Conservation (phyloP, 192 early-diverging fungal species). For the Backusella circina region DNA sequence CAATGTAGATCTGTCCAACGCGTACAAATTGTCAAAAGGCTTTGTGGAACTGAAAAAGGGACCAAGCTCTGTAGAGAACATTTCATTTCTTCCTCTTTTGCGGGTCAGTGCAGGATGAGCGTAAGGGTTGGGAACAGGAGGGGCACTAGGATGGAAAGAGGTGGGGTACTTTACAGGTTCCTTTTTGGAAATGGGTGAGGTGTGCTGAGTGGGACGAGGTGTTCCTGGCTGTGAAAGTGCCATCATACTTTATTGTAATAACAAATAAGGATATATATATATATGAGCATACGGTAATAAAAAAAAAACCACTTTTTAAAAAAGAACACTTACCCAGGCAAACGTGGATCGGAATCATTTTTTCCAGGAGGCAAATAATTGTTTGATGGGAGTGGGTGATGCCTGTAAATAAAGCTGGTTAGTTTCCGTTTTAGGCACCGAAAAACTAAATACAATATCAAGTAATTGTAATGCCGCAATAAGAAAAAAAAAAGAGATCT, state of each 20-base stretch:
- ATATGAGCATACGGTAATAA: not conserved
- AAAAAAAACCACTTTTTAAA: not conserved
- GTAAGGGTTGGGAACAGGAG: slow-evolving; percentile 14
- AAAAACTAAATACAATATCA: slow-evolving; percentile 1
- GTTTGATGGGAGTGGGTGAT: slow-evolving; percentile 9
- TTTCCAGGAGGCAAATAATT: slow-evolving; percentile 11
- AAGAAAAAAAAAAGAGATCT: not conserved
- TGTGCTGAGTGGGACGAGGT: slow-evolving; percentile 11
- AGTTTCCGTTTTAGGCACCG: slow-evolving; percentile 16
- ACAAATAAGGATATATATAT: not conserved
- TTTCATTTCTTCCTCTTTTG: slow-evolving; percentile 36
- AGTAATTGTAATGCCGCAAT: not conserved
- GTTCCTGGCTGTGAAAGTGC: slow-evolving; percentile 22
- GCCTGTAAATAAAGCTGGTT: slow-evolving; percentile 4
- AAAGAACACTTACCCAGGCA: slow-evolving; percentile 21
- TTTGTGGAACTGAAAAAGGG: slow-evolving; percentile 71
- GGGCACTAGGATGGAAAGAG: not conserved
- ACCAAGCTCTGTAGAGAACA: slow-evolving; percentile 48
- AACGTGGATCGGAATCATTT: slow-evolving; percentile 21
- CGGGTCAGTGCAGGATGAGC: slow-evolving; percentile 16
- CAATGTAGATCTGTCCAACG: slow-evolving; percentile 54
- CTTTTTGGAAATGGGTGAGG: slow-evolving; percentile 11
- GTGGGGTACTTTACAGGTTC: not conserved
- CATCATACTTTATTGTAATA: slow-evolving; percentile 25
- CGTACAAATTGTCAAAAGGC: slow-evolving; percentile 60